Evolutionary conservation across 148 eudicot genomes (phyloP).

Genomic region (Spergularia bocconei): DNA sequence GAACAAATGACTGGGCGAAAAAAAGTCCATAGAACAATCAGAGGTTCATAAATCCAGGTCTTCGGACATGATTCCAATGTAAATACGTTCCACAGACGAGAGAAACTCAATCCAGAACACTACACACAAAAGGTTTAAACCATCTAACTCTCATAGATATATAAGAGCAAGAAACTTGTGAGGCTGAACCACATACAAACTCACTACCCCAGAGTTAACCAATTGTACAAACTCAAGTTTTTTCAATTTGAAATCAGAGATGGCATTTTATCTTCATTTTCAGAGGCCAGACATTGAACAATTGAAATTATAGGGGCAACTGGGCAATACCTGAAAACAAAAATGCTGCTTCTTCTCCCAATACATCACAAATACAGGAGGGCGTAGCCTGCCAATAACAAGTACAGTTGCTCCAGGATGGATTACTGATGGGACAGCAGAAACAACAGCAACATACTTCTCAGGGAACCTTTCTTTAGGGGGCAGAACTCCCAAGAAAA

Average conservation of each 20-base stretch:
- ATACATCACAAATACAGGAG: conserved; percentile 71
- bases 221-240: not conserved
- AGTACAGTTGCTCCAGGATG: conserved; percentile 91
- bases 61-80: not conserved
- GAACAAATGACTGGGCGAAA: not conserved
- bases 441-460: conserved; percentile 76
- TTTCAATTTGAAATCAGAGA: not conserved
- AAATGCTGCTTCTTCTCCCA: conserved; percentile 90
- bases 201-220: too few species aligned
- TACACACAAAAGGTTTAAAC: not conserved
- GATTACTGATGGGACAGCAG: conserved; percentile 70
- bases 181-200: too few species aligned
- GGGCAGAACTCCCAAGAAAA: conserved; percentile 80
- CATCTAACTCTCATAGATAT: not conserved
- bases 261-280: not conserved
- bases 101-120: not conserved
- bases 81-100: not conserved
- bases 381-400: conserved; percentile 66
- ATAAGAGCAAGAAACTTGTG: too few species aligned
- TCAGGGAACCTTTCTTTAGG: conserved; percentile 94
- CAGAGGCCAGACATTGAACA: not conserved
- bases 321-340: conserved; percentile 71
- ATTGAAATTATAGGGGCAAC: conserved; percentile 23
- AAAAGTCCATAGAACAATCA: not conserved
- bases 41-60: not conserved